A percentile compares a stretch with the other conserved stretches of the same genome.
Conservation (phyloP, 1,284 basidiomycete species). For the Athelia psychrophila region DNA sequence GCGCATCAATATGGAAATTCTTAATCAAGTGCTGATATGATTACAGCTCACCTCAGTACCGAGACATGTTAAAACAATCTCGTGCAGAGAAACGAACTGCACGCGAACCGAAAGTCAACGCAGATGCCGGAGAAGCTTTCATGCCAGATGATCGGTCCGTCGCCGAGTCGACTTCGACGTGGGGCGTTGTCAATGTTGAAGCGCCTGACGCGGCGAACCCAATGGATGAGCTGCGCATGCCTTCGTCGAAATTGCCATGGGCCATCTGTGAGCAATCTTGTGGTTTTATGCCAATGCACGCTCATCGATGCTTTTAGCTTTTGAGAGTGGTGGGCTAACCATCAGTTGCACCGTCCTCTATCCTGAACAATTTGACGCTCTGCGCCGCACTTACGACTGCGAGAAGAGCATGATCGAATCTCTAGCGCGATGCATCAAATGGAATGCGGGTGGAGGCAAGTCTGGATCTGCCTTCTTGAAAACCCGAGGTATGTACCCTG, state of each 20-base stretch:
- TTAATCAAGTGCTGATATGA: slow-evolving; percentile 5
- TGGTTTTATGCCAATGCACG: neutral
- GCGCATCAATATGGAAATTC: slow-evolving; percentile 17
- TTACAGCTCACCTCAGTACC: slow-evolving; percentile 81
- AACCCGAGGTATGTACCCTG: slow-evolving; percentile 67
- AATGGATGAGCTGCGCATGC: slow-evolving; percentile 70
- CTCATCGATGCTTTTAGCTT: slow-evolving; percentile 48
- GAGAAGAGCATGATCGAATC: slow-evolving; percentile 94
- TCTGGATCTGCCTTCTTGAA: slow-evolving; percentile 97
- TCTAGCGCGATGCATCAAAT: slow-evolving; percentile 92
- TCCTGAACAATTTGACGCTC: slow-evolving; percentile 95
- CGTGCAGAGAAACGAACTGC: slow-evolving; percentile 69
- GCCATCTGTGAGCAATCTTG: slow-evolving; percentile 57
- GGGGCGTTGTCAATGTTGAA: slow-evolving; percentile 83
- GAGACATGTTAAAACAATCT: slow-evolving; percentile 78
- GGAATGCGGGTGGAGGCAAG: slow-evolving; percentile 95
- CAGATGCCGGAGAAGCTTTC: slow-evolving; percentile 70
- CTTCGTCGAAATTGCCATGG: slow-evolving; percentile 80
- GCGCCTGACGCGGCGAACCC: slow-evolving; percentile 60
- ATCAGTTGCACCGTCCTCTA: slow-evolving; percentile 96
- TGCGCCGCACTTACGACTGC: slow-evolving; percentile 91
- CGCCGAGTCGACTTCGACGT: slow-evolving; percentile 79
- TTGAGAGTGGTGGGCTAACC: slow-evolving; percentile 88
- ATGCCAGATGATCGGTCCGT: slow-evolving; percentile 86
- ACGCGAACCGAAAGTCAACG: slow-evolving; percentile 59